Evolutionary conservation across 768 basidiomycete genomes (phyloP), one percentile per base, ranked within the genome.

Genomic region (Holtermannia corniformis): DNA sequence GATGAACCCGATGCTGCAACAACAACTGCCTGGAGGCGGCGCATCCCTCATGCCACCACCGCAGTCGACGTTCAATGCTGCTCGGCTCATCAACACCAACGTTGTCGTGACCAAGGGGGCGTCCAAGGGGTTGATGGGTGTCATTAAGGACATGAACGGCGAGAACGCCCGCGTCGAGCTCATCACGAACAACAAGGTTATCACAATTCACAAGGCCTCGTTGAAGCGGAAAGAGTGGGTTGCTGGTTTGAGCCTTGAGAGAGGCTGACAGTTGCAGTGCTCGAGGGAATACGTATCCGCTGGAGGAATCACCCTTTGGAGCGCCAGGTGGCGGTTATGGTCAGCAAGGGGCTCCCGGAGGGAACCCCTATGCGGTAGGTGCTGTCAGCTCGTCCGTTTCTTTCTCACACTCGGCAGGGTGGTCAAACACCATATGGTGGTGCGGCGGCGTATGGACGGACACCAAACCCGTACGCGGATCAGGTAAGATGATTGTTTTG

Each of bases 91-190:
- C 58, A 91, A 91, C 14, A 77, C 79, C 0, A 77, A 78, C 14
- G 87, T 97, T 32, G 79, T 79, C 11, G 81, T 97, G 3, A 76
- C 87, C 55, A 86, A 88, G 68, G 95, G 95, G 3, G 79, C 86
- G 3, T 81, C 85, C 66, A 99, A 99, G 73, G 87, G 90, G 13
- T 85, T 92, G 62, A 78, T 84, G 43, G 95, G 95, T 5, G 81
- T 83, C 3, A 86, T 97, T 76, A 96, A 92, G 73, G 95, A 97
- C 67, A 87, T 90, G 24, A 93, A 91, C 54, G 93, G 91, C 3
- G 77, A 78, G 37, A 76, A 82, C 52, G 87, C 85, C 1, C 81
- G 95, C 41, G 90, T 99, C 13, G 95, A 97, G 72, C 76, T 99
- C n/a, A 76, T 79, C 55, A 83, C 89, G 13, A 85, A 84, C 37